Percentiles rank a stretch among this genome's conserved stretches.
phyloP scores from a whole-genome alignment of 2,329 filamentous ascomycete species.

The Zasmidium cellare region DNA sequence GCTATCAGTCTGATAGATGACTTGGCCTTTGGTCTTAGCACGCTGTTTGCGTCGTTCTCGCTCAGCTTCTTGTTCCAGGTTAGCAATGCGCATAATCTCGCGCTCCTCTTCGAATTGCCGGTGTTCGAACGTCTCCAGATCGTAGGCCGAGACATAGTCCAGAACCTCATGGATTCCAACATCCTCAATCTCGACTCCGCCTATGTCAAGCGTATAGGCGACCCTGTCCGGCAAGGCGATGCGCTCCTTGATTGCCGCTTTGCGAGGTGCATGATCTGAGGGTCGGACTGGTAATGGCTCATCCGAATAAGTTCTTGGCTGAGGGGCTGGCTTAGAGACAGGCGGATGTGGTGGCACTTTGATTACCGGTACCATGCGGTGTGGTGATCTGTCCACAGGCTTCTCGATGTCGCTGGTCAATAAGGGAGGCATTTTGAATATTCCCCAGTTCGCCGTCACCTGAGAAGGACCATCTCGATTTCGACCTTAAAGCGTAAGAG shows the following conservation, averaged over 20 bases:
- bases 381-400: not conserved
- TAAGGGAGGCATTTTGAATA: not conserved
- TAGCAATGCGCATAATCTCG: slow-evolving; percentile 21
- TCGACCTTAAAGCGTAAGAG: no score
- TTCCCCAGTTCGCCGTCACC: no score
- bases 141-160: slow-evolving; percentile 35
- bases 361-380: not conserved
- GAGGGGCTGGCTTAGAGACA: not conserved
- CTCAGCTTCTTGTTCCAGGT: slow-evolving; percentile 24
- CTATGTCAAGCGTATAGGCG: slow-evolving; percentile 32
- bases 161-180: slow-evolving; percentile 33
- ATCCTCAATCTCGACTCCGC: slow-evolving; percentile 24
- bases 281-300: slow-evolving; percentile 26
- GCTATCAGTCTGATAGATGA: slow-evolving; percentile 14
- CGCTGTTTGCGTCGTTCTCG: slow-evolving; percentile 15
- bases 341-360: not conserved
- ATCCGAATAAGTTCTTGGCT: slow-evolving; percentile 16
- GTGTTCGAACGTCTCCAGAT: slow-evolving; percentile 37
- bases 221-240: slow-evolving; percentile 19
- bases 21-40: slow-evolving; percentile 22
- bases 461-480: no score
- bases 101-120: slow-evolving; percentile 30
- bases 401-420: not conserved
- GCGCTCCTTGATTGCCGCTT: slow-evolving; percentile 30
- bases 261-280: slow-evolving; percentile 27